Evolutionary conservation across 2,329 filamentous ascomycete species (phyloP), one percentile per base, ranked within the genome.

Genomic region (Aspergillus pseudotamarii): DNA sequence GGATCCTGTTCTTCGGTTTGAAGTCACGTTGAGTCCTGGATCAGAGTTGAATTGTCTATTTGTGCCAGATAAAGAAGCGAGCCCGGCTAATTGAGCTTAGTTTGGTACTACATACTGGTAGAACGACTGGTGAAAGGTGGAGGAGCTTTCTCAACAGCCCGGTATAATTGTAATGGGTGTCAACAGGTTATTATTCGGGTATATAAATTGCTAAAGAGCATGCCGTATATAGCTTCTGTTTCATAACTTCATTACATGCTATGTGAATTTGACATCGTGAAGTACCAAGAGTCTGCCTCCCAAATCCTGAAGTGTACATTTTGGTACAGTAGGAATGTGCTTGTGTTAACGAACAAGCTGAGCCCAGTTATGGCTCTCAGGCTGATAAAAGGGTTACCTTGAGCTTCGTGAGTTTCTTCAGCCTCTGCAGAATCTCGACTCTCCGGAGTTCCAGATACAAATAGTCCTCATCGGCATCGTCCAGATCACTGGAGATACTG

Each of bases 31-130:
- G 12, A 77, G 73, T 62, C 76, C 78, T 2, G 77, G 73, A 8
- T 63, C 73, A 19, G 75, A 78, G 63, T 66, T 80, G 57, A 78
- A 79, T 64, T 79, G 77, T 68, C 71, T 79, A 16, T 80, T 80
- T 71, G 69, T 74, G 32, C 73, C 71, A 62, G 69, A 76, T 26
- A 68, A 75, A 34, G 71, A 67, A 0, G 69, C 73, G 32, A 59
- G 65, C 9, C 2, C 16, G 10, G 14, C 10, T 26, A 6, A 23
- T 50, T 48, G n/a, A 34, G 28, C 12, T 11, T 23, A 50, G 16
- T 23, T 10, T 26, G 26, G n/a, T 23, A 26, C 26, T 19, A 41
- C 14, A 9, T 9, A 6, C 2, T 41, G 38, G 14, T 41, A 12
- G 16, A 6, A n/a, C 19, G 38, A 41, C 19, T 41, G 38, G 10